Conservation (phyloP, 805 yeast genomes). For the Schizosaccharomyces lindneri region DNA sequence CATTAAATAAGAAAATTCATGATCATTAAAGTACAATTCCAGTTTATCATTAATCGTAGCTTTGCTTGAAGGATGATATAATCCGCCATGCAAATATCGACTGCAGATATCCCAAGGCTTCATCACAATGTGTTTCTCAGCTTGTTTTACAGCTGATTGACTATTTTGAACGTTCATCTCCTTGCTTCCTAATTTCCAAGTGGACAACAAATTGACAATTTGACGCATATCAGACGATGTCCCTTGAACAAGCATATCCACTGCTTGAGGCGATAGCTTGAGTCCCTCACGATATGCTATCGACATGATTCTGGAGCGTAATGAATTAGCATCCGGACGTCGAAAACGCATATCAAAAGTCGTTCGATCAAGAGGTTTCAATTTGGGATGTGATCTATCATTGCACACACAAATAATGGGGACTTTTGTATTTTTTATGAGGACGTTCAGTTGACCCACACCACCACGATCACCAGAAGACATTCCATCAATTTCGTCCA, state of each 20-base stretch:
- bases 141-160: conserved; percentile 16
- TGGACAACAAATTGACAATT: conserved; percentile 67
- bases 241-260: conserved; percentile 62
- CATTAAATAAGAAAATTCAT: conserved; percentile 86
- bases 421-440: conserved; percentile 54
- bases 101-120: conserved; percentile 81
- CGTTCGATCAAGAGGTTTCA: conserved; percentile 81
- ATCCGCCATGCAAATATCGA: conserved; percentile 33
- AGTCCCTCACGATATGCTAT: conserved; percentile 70
- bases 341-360: conserved; percentile 63
- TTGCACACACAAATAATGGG: conserved; percentile 88
- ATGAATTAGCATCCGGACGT: conserved; percentile 63
- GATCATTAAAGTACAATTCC: conserved; percentile 77
- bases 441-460: conserved; percentile 74
- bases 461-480: conserved; percentile 98
- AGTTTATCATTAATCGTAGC: conserved; percentile 54
- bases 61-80: conserved; percentile 28
- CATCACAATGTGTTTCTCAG: conserved; percentile 59
- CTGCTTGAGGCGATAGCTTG: conserved; percentile 50
- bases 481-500: conserved; percentile 99
- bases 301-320: conserved; percentile 65
- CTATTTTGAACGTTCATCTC: conserved; percentile 37
- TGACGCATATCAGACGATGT: conserved; percentile 86
- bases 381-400: conserved; percentile 74
- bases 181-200: conserved; percentile 53